Evolutionary conservation across 495 filamentous ascomycete genomes (phyloP).

Genomic region (Alectoria sarmentosa): DNA sequence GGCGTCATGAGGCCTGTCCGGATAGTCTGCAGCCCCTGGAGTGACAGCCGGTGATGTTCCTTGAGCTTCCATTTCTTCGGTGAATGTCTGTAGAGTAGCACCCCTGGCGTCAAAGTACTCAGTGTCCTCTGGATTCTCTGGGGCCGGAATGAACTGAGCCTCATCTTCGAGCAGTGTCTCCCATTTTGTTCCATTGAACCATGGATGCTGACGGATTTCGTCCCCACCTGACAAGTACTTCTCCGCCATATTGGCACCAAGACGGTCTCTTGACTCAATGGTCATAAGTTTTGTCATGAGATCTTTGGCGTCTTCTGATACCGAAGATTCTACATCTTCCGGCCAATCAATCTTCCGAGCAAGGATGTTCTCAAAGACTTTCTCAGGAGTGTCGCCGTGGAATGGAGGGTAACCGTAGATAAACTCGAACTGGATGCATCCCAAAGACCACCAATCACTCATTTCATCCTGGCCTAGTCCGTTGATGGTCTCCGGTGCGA

Average conservation of each 20-base stretch:
- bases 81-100: conserved; percentile 80
- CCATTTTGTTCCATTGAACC: conserved; percentile 88
- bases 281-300: conserved; percentile 87
- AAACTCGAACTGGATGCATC: conserved; percentile 96
- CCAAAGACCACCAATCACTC: conserved; percentile 99
- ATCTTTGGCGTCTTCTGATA: conserved; percentile 79
- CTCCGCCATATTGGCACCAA: conserved; percentile 77
- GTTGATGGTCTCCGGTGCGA: conserved; percentile 94
- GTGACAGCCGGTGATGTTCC: conserved; percentile 56
- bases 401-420: conserved; percentile 90
- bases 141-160: conserved; percentile 87
- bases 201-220: conserved; percentile 81
- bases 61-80: conserved; percentile 91
- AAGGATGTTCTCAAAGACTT: conserved; percentile 95
- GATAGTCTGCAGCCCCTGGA: conserved; percentile 52
- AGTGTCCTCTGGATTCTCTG: conserved; percentile 92
- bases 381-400: conserved; percentile 80
- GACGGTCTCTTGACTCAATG: conserved; percentile 65
- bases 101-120: conserved; percentile 95
- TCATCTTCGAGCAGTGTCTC: conserved; percentile 83
- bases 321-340: conserved; percentile 47
- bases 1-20: conserved; percentile 89
- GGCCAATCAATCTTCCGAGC: conserved; percentile 86
- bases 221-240: conserved; percentile 75
- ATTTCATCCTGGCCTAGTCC: conserved; percentile 93